Evolutionary conservation across 179 eudicot species (phyloP), one percentile per base, ranked within the genome.

Genomic region (Heliamphora ciliata): DNA sequence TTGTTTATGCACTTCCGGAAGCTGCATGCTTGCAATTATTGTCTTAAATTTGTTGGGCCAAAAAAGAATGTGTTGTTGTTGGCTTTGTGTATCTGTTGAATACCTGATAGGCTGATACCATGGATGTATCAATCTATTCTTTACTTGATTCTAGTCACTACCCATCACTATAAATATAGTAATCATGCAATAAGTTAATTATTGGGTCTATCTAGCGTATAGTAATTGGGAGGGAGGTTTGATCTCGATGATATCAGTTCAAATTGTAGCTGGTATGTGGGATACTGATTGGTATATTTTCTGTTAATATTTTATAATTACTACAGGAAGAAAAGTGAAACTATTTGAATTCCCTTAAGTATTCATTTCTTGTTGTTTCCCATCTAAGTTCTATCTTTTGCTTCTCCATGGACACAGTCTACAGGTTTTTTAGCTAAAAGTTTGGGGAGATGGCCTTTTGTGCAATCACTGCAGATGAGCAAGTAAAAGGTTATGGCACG

Each of bases 381-480:
- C 54, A 54, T 69, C 44, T 55, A 76, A 58, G 50, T 56, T 76
- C 15, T 63, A 24, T 18, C 21, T 73, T 74, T 78, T 71, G 14
- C 67, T 52, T 82, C 31, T 79, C 63, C 59, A 17, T 64, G 80
- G 63, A 77, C 24, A 21, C 77, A 21, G 50, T 58, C 18, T 88
- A 52, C 54, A 70, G 82, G 59, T 74, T 51, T 4, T 84, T 58
- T 80, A 96, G 99, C 88, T 98, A 96, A 86, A 96, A 87, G 83
- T 96, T 96, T 85, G 99, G 99, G 83, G 99, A 96, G 89, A 96
- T 96, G 79, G 99, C 98, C 63, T 94, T 96, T 83, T 96, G 99
- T 84, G 99, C 99, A 81, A 96, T 96, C 65, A 91, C 97, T n/a
- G 92, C 95, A 58, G 97, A 96, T 87, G 99, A 96, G 80, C 99